phyloP scores from a whole-genome alignment of 345 rosid species.

The Leavenworthia alabamica region DNA sequence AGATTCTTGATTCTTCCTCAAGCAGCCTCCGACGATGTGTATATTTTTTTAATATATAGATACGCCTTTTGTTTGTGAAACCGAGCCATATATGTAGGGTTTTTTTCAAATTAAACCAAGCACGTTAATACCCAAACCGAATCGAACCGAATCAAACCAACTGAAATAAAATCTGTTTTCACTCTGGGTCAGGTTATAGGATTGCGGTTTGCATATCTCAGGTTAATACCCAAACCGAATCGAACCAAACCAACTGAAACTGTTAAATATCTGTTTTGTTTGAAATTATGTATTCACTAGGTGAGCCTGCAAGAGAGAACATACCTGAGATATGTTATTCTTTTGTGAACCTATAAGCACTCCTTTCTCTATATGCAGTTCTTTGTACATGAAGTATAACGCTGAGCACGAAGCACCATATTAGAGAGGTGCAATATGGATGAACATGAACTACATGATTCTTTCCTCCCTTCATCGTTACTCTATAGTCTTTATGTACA shows the following conservation, averaged over 20 bases:
- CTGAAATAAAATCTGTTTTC: background rate
- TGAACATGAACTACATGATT: conserved; percentile 87
- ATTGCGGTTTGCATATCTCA: too few species aligned
- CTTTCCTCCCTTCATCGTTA: conserved; percentile 80
- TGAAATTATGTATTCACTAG: too few species aligned
- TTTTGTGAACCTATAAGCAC: background rate
- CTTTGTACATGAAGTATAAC: conserved; percentile 85
- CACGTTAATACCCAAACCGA: background rate
- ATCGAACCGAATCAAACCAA: background rate
- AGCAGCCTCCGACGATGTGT: background rate
- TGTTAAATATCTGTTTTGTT: too few species aligned
- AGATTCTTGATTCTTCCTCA: conserved; percentile 20
- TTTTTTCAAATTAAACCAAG: background rate
- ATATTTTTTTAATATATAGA: background rate
- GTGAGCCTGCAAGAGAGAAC: conserved; percentile 31
- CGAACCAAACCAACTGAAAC: too few species aligned
- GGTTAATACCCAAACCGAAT: too few species aligned
- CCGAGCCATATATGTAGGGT: background rate
- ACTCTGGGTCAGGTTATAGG: too few species aligned
- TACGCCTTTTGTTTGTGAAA: background rate
- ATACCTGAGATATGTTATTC: background rate
- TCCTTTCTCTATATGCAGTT: conserved; percentile 32
- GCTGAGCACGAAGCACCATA: conserved; percentile 87
- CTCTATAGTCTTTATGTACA: conserved; percentile 64
- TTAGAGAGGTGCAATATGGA: conserved; percentile 96